Conservation (phyloP, 2,329 filamentous ascomycete genomes). For the Xylariaceae sp. region DNA sequence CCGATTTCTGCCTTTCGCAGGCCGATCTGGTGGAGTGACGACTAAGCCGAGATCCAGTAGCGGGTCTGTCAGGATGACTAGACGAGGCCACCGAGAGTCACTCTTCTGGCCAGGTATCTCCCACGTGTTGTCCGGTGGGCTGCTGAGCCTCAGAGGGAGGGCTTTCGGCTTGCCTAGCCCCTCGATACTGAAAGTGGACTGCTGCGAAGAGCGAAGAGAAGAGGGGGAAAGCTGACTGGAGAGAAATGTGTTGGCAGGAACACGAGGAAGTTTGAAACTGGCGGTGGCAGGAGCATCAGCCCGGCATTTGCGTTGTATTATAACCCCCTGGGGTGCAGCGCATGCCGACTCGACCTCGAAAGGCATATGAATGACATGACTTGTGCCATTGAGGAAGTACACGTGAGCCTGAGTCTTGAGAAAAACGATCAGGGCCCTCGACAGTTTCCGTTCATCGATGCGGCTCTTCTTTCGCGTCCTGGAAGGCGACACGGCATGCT, state of each 20-base stretch:
- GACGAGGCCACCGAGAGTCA: constrained; percentile 61
- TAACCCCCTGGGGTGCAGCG: constrained; percentile 72
- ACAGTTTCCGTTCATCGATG: constrained; percentile 30
- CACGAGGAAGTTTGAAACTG: constrained; percentile 52
- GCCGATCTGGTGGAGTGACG: constrained; percentile 52
- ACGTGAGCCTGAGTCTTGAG: constrained; percentile 90
- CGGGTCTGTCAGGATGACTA: constrained; percentile 82
- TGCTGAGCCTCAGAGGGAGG: constrained; percentile 46
- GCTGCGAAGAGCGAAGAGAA: constrained; percentile 43
- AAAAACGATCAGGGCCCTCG: constrained; percentile 79
- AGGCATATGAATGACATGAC: constrained; percentile 84
- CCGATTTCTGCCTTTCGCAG: constrained; percentile 33
- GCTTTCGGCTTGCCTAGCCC: constrained; percentile 51
- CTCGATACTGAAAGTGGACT: constrained; percentile 52
- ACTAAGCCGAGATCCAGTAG: constrained; percentile 80
- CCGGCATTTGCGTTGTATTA: constrained; percentile 75
- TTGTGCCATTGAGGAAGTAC: constrained; percentile 82
- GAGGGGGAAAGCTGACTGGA: constrained; percentile 58
- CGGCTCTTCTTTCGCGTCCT: neutral
- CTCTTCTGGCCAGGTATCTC: constrained; percentile 47
- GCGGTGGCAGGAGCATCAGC: constrained; percentile 45
- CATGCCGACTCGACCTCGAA: constrained; percentile 90
- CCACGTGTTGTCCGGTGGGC: constrained; percentile 54
- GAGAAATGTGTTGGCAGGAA: constrained; percentile 78
- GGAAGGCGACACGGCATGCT: constrained; percentile 30